Base-by-base conservation (phyloP, 331 rosid genomes). In the Malus hybrid region DNA sequence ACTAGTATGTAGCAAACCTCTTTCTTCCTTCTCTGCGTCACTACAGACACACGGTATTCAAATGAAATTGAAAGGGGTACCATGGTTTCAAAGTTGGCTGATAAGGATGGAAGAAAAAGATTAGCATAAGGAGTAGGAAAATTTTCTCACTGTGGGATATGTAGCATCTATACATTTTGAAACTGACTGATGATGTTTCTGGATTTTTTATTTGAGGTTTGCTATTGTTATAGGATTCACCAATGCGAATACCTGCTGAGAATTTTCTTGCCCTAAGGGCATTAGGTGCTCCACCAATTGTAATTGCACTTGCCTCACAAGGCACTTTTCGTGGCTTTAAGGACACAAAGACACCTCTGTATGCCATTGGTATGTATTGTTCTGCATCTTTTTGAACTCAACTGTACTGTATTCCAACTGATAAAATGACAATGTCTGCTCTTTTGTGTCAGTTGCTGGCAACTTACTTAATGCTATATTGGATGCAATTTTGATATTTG, bases 281-380 rank as follows among this genome's bases (percentile, higher is more conserved):
- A 24, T 88, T 92, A 70, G 99, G 97, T 69, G 95, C 99, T 81
- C 96, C 94, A 36, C 87, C 96, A 6, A 83, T 88, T 83, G 97
- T 92, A 66, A 76, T 94, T 79, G 93, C 97, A 73, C 93, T 94
- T 56, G 99, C 99, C 76, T 96, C 95, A 57, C 99, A 94, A 79
- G 99, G 99, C 79, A 86, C 96, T 44, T 94, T 90, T 76, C 97
- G 99, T 67, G 99, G 99, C 77, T 91, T 88, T 80, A 84, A 73
- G 89, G 98, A 93, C 80, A 93, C 95, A 33, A 93, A 90, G 86
- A 90, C 96, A 1, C 98, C 98, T 79, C 76, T 94, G 27, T 94
- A 77, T 85, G 97, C 99, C 36, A 85, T 92, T 80, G 91, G 99
- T 85, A 88, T 87, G 92, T 83, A 52, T 6, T 52, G 20, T 52